Base-by-base conservation (phyloP, 192 early-diverging fungal species). In the Allomyces macrogynus region DNA sequence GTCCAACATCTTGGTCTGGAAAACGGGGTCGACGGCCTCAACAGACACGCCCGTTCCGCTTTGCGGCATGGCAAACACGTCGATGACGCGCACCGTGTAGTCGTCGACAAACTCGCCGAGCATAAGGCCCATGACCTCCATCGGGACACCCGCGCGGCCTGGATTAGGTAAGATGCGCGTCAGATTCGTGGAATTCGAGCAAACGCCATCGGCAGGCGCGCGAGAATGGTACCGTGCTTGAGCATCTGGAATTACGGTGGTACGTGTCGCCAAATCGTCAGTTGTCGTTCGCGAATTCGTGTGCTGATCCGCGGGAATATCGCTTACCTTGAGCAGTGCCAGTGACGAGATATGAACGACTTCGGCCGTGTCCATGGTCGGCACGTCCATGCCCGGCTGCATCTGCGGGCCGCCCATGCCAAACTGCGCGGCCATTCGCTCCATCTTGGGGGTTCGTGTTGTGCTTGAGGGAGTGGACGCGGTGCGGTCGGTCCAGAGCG, bases 51-150 rank as follows among this genome's bases (percentile, higher is more conserved):
- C 92, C 7, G 97, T 99, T 64, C 97, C 97, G 70, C 88, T 90
- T 75, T 99, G 97, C 32, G 97, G 97, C 97, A 99, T 99, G n/a
- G 97, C 97, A 87, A 97, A 99, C 62, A 99, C 97, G 71, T 99
- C 97, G 61, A 95, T 93, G 20, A 99, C 97, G 4, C 90, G 87
- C 1, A 99, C 94, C 1, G 97, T 99, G 73, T 99, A 99, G 69
- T 99, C 97, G 71, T 99, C 97, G 5, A 99, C 86, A 80, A 99
- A 99, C 73, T 97, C 92, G 23, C 97, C 97, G 67, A 99, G 78
- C 97, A 99, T 99, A 61, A 99, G 78, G 9, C 97, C 97, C 97
- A 99, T 99, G 67, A 99, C 96, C 74, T 99, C 93, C 93, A 98
- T 98, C 14, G 93, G 93, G 12, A 98, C 92, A 69, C 92, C 92